Evolutionary conservation across 768 basidiomycete species (phyloP).

Genomic region (Rhodotorula paludigena): DNA sequence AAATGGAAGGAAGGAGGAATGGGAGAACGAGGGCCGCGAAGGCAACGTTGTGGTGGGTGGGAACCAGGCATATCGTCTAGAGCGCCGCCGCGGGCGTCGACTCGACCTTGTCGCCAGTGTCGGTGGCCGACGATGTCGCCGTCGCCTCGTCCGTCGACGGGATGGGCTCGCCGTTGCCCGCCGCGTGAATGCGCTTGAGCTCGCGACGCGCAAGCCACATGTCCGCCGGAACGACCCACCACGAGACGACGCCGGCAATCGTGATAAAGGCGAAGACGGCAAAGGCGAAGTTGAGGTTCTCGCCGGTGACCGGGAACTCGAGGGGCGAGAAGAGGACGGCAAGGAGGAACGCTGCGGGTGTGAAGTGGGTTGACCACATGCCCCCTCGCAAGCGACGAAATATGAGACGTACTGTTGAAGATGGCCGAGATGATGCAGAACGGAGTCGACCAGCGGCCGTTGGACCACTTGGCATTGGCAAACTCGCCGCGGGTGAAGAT

Average conservation of each 20-base stretch:
- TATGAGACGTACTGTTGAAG: constrained; percentile 59
- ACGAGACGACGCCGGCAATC: constrained; percentile 67
- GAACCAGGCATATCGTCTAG: too few relatives aligned
- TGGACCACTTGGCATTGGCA: constrained; percentile 64
- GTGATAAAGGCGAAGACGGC: constrained; percentile 77
- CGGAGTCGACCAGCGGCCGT: constrained; percentile 62
- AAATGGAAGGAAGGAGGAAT: too few relatives aligned
- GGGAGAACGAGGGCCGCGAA: too few relatives aligned
- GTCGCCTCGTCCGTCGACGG: not conserved
- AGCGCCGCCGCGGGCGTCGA: too few relatives aligned
- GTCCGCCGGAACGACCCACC: constrained; percentile 72
- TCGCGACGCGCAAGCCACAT: constrained; percentile 60
- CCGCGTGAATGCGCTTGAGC: constrained; percentile 2
- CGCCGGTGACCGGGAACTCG: constrained; percentile 70
- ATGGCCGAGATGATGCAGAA: constrained; percentile 65
- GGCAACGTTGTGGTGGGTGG: too few relatives aligned
- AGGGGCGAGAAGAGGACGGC: constrained; percentile 60
- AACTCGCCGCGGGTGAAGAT: constrained; percentile 74
- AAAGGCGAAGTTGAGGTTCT: constrained; percentile 75
- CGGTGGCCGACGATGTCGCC: not conserved
- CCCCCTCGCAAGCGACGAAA: too few relatives aligned
- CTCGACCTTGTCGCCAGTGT: not conserved
- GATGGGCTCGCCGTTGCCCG: not conserved
- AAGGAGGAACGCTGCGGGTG: constrained; percentile 31
- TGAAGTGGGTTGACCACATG: too few relatives aligned